Percentiles rank a stretch among this genome's conserved stretches.
phyloP scores from a whole-genome alignment of 139 green algal genomes.

The Chlorella sp. region DNA sequence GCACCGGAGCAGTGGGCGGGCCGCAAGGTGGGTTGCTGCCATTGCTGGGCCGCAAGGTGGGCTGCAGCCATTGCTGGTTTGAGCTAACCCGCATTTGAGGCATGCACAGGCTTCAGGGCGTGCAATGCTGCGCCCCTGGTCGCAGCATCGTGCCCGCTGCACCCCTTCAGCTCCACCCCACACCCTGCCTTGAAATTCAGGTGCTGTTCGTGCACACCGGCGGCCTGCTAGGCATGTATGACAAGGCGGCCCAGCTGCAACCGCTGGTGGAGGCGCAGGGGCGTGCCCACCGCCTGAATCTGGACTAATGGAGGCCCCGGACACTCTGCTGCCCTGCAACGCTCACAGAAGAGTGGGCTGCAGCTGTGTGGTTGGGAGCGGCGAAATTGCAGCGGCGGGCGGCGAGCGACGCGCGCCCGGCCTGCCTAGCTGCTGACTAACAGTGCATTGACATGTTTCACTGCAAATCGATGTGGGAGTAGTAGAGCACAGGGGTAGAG shows the following conservation, averaged over 20 bases:
- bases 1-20: constrained; percentile 78
- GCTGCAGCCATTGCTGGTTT: background rate
- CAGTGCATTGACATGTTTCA: no score
- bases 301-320: background rate
- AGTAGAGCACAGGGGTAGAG: no score
- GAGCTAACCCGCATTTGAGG: no score
- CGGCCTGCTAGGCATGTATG: constrained; percentile 92
- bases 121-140: no score
- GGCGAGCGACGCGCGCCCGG: no score
- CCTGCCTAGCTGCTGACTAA: no score
- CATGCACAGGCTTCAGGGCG: no score
- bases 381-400: background rate
- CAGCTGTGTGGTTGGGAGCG: background rate
- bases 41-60: no score
- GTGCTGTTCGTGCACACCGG: constrained; percentile 92
- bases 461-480: no score
- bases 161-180: no score
- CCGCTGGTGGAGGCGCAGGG: constrained; percentile 29
- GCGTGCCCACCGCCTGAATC: background rate
- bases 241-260: constrained; percentile 84
- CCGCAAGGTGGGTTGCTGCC: constrained; percentile 42
- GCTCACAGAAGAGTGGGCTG: background rate
- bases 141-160: no score
- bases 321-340: background rate
- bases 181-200: no score